Conservation (phyloP, 2,329 filamentous ascomycete species). For the Penicillium sp. region DNA sequence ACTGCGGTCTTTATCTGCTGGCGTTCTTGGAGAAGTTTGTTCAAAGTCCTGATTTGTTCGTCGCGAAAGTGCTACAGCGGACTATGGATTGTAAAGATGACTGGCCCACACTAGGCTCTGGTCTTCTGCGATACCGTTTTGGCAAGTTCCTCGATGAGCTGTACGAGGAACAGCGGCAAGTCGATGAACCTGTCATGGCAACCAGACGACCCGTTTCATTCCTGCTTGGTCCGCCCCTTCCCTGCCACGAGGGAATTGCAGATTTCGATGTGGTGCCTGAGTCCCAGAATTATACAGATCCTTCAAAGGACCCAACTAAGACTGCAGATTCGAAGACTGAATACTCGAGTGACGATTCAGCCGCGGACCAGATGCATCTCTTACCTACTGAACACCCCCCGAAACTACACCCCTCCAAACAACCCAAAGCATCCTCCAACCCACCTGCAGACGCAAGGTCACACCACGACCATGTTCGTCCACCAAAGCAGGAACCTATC, state of each 20-base stretch:
- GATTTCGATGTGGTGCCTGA: slow-evolving; percentile 2
- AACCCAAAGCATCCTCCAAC: background rate
- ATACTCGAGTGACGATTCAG: background rate
- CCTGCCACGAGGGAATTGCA: background rate
- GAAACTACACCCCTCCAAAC: background rate
- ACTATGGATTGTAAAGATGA: slow-evolving; percentile 51
- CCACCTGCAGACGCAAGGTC: background rate
- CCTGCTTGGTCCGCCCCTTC: slow-evolving; percentile 20
- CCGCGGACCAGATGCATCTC: slow-evolving; percentile 6
- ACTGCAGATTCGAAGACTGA: background rate
- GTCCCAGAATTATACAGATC: background rate
- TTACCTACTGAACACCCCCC: slow-evolving; percentile 2
- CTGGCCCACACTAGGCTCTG: slow-evolving; percentile 48
- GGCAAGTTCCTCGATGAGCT: slow-evolving; percentile 58
- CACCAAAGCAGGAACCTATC: slow-evolving; percentile 10
- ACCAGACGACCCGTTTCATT: slow-evolving; percentile 26
- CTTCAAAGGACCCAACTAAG: background rate
- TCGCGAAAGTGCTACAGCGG: slow-evolving; percentile 56
- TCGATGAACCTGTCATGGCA: slow-evolving; percentile 25
- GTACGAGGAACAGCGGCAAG: slow-evolving; percentile 49
- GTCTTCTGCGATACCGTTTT: slow-evolving; percentile 56
- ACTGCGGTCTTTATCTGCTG: slow-evolving; percentile 81
- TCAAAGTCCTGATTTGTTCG: slow-evolving; percentile 61
- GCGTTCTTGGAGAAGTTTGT: slow-evolving; percentile 79
- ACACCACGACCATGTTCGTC: background rate